Percentiles rank a stretch among this genome's conserved stretches.
These are phyloP conservation scores for Microcyclospora tardicrescens DNA, from an alignment of 2,329 filamentous ascomycete species.

Conservation along the genomic window DNA sequence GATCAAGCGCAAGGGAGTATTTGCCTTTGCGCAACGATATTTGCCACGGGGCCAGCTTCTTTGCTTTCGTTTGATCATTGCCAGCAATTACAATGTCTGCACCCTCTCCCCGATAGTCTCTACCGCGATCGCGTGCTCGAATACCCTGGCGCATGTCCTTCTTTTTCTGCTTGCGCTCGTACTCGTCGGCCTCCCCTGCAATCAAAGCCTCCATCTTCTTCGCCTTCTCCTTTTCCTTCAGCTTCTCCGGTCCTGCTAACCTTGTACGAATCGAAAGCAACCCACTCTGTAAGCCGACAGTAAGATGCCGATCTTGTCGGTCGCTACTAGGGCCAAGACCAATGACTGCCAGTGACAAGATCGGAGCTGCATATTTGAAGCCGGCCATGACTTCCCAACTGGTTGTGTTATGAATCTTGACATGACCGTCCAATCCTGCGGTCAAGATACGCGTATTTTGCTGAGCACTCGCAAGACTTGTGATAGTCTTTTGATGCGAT, in stretches of 20 bases:
- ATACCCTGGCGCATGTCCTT: conserved; percentile 47
- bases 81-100: conserved; percentile 80
- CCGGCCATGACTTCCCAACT: conserved; percentile 95
- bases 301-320: conserved; percentile 78
- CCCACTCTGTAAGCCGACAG: conserved; percentile 88
- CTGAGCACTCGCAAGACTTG: conserved; percentile 68
- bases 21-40: conserved; percentile 62
- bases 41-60: conserved; percentile 66
- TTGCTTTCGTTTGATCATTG: conserved; percentile 50
- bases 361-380: conserved; percentile 82
- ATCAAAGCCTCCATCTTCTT: conserved; percentile 76
- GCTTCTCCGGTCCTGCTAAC: conserved; percentile 70
- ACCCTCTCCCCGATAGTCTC: conserved; percentile 72
- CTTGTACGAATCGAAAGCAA: conserved; percentile 82
- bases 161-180: conserved; percentile 59
- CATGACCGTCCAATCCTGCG: conserved; percentile 83
- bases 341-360: conserved; percentile 74
- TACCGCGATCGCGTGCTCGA: conserved; percentile 47
- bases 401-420: conserved; percentile 91
- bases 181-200: conserved; percentile 62
- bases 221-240: conserved; percentile 60
- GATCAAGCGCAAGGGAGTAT: conserved; percentile 67
- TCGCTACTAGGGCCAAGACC: conserved; percentile 39
- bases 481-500: conserved; percentile 97
- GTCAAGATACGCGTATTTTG: conserved; percentile 70